These are phyloP conservation scores for Lachancea thermotolerans DNA, from an alignment of 805 yeast genomes.

Conservation along the genomic window DNA sequence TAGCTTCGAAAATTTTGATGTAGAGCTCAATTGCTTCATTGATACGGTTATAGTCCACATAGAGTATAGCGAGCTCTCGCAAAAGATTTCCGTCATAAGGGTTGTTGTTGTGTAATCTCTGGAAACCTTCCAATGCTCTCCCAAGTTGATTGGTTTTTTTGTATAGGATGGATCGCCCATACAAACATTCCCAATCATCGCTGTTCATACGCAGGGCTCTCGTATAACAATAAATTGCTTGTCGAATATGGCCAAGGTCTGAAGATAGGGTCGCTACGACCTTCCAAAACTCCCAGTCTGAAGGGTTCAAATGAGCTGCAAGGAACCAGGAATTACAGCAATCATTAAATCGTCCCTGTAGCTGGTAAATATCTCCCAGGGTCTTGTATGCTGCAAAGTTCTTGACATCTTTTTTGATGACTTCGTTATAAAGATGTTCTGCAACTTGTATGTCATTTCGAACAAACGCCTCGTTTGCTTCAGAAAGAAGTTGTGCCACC, in stretches of 20 bases:
- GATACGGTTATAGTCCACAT: constrained; percentile 47
- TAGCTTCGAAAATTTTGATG: constrained; percentile 53
- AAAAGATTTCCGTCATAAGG: constrained; percentile 57
- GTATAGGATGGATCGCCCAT: constrained; percentile 61
- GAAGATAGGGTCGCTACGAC: constrained; percentile 63
- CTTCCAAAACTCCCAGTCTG: constrained; percentile 74
- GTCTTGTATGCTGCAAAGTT: constrained; percentile 83
- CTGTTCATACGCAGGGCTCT: constrained; percentile 49
- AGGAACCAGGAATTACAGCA: constrained; percentile 76
- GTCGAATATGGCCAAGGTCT: constrained; percentile 61
- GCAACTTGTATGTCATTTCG: constrained; percentile 54
- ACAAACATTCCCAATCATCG: constrained; percentile 48
- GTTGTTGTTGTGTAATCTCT: constrained; percentile 45
- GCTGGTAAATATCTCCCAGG: constrained; percentile 73
- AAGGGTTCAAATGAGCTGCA: constrained; percentile 71
- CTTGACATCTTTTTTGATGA: constrained; percentile 68
- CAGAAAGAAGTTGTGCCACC: constrained; percentile 55
- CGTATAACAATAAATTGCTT: constrained; percentile 73
- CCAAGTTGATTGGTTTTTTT: constrained; percentile 59
- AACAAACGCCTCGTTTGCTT: constrained; percentile 79
- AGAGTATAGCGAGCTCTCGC: constrained; percentile 50
- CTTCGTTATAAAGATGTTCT: constrained; percentile 53
- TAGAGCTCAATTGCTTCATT: constrained; percentile 73
- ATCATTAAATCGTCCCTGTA: constrained; percentile 59
- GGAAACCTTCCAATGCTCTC: constrained; percentile 69